These are phyloP conservation scores for Fusarium haematococcum DNA, from an alignment of 2,329 filamentous ascomycete genomes.

Conservation along the genomic window DNA sequence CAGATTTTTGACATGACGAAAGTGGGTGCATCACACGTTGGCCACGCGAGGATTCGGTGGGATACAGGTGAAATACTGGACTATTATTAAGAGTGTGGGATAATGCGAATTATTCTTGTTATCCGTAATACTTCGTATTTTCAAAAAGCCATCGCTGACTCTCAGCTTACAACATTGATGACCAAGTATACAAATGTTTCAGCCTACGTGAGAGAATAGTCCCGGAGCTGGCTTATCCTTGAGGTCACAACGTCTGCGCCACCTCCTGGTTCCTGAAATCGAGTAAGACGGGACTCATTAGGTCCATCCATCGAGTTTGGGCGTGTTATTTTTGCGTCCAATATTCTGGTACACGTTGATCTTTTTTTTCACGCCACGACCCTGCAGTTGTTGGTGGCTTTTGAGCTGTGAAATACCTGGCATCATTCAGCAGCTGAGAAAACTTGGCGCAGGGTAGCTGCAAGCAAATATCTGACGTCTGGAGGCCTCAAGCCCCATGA, in stretches of 20 bases:
- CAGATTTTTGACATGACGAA: slow-evolving; percentile 43
- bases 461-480: neutral
- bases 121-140: neutral
- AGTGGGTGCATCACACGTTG: slow-evolving; percentile 31
- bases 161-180: slow-evolving; percentile 2
- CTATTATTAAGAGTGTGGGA: slow-evolving; percentile 4
- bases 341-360: neutral
- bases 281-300: neutral
- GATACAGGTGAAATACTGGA: neutral
- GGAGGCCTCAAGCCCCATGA: neutral
- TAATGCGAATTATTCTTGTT: neutral
- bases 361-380: slow-evolving; percentile 5
- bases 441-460: neutral
- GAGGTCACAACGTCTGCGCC: neutral
- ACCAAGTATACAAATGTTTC: neutral
- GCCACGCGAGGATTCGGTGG: slow-evolving; percentile 13
- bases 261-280: neutral
- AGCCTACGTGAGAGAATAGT: neutral
- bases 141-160: neutral
- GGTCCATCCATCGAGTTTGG: neutral
- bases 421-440: neutral
- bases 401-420: neutral
- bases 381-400: slow-evolving; percentile 17
- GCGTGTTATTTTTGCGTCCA: neutral
- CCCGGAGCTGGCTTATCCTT: neutral